phyloP scores from a whole-genome alignment of 2,329 filamentous ascomycete species.

The Botrytis deweyae region DNA sequence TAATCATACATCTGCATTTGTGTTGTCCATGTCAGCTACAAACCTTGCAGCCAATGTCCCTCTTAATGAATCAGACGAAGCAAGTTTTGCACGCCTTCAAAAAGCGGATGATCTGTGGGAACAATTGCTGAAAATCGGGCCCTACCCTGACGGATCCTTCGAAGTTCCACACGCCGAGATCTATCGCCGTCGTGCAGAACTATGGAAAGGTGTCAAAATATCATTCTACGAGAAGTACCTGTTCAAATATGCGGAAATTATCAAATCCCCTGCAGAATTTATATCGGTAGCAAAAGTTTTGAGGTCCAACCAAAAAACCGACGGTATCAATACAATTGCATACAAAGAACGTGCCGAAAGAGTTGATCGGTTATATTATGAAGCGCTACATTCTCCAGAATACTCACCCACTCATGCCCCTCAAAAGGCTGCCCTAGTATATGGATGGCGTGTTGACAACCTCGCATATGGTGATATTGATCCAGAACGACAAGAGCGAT shows the following conservation, averaged over 20 bases:
- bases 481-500: conserved; percentile 11
- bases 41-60: not conserved
- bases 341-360: conserved; percentile 18
- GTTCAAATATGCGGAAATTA: conserved; percentile 1
- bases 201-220: conserved; percentile 1
- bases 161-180: conserved; percentile 16
- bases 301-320: conserved; percentile 10
- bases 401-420: conserved; percentile 6
- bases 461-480: conserved; percentile 17
- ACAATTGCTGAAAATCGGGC: not conserved
- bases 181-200: conserved; percentile 6
- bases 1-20: conserved; percentile 2
- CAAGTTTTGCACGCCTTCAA: conserved; percentile 3
- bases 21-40: conserved; percentile 16
- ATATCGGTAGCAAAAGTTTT: conserved; percentile 15
- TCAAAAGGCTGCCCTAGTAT: conserved; percentile 6
- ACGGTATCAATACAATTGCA: conserved; percentile 12
- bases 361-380: conserved; percentile 9
- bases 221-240: conserved; percentile 8
- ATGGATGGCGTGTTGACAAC: conserved; percentile 12
- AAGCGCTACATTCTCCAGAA: conserved; percentile 9
- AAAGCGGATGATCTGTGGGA: conserved; percentile 15
- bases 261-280: conserved; percentile 4
- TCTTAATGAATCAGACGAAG: not conserved
- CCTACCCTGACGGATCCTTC: not conserved